These are phyloP conservation scores for Sonneratia caseolaris DNA, from an alignment of 345 rosid genomes.

Conservation along the genomic window DNA sequence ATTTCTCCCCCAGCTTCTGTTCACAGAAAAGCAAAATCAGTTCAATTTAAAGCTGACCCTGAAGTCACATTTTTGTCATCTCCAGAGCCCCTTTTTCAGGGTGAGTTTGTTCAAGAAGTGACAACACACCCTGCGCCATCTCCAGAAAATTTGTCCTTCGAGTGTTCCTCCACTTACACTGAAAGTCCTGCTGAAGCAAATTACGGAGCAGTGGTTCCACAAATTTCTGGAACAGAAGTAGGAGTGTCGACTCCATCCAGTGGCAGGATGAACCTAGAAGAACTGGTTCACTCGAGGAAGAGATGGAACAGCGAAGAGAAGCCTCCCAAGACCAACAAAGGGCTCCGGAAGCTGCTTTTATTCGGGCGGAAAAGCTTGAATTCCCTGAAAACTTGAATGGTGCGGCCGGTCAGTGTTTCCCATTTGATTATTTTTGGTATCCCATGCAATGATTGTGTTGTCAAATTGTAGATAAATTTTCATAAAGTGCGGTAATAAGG, in stretches of 20 bases:
- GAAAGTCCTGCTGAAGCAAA: slow-evolving; percentile 15
- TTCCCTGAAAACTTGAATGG: slow-evolving; percentile 4
- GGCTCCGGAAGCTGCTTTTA: slow-evolving; percentile 76
- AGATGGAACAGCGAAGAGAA: slow-evolving; percentile 69
- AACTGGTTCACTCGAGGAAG: slow-evolving; percentile 51
- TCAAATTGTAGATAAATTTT: slow-evolving; percentile 1
- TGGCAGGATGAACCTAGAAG: slow-evolving; percentile 33
- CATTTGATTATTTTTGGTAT: background rate
- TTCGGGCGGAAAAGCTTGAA: slow-evolving; percentile 45
- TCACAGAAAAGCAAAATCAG: slow-evolving; percentile 13
- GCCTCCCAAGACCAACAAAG: slow-evolving; percentile 75
- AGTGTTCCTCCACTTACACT: slow-evolving; percentile 23
- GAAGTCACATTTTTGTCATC: slow-evolving; percentile 19
- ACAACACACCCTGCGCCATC: slow-evolving; percentile 20
- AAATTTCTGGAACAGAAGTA: slow-evolving; percentile 49
- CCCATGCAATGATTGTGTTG: background rate
- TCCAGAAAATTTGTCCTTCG: slow-evolving; percentile 25
- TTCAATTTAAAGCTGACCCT: slow-evolving; percentile 15
- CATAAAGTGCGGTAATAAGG: background rate
- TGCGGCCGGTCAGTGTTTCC: background rate
- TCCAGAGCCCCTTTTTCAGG: slow-evolving; percentile 14
- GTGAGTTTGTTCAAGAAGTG: slow-evolving; percentile 19
- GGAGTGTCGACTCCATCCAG: slow-evolving; percentile 51
- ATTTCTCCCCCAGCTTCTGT: slow-evolving; percentile 4
- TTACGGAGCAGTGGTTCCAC: slow-evolving; percentile 20